Base-by-base conservation (phyloP, 139 green algal species). In the Pleodorina starrii region DNA sequence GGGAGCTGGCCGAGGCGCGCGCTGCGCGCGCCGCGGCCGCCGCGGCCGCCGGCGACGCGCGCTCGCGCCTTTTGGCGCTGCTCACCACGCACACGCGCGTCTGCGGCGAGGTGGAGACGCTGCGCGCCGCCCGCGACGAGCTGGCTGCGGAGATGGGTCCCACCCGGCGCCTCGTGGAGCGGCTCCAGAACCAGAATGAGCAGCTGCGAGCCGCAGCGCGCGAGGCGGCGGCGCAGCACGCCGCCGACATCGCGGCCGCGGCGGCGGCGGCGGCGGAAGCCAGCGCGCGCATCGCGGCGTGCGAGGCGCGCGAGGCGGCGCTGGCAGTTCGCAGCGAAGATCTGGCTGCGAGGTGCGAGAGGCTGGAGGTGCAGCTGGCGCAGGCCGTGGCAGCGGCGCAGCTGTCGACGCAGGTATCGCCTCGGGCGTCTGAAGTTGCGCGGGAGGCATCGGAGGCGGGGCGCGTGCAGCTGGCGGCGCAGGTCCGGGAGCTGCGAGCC, bases 151-250 rank as follows among this genome's bases (percentile, higher is more conserved):
- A 87, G 81, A 3, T 87, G 16, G 60, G 40, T 0, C 60, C 42
- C 25, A 17, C 29, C 54, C 43, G 63, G 16, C 60, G 60, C 27
- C 4, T 10, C 12, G 10, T n/a, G n/a, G 60, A 66, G 60, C 81
- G 81, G 81, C 81, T 87, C 38, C 51, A 60, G 42, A n/a, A 32
- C 29, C 42, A 87, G 42, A 87, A 87, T 59, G 43, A 19, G 10
- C 40, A 38, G 38, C 40, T 87, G n/a, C 81, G 60, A 14, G 38
- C 2, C 17, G 80, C 43, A 57, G 29, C 32, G 35, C 36, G 21
- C 21, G 76, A 32, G 48, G 48, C 48, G 48, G 48, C 44, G n/a
- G 43, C 43, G 7, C 40, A 80, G 40, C 72, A 19, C 27, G 73
- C 46, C 12, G 75, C 75, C 11, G 43, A 40, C 42, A 14, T 5